Base-by-base conservation (phyloP, 192 early-diverging fungal species). In the Coemansia sp. region DNA sequence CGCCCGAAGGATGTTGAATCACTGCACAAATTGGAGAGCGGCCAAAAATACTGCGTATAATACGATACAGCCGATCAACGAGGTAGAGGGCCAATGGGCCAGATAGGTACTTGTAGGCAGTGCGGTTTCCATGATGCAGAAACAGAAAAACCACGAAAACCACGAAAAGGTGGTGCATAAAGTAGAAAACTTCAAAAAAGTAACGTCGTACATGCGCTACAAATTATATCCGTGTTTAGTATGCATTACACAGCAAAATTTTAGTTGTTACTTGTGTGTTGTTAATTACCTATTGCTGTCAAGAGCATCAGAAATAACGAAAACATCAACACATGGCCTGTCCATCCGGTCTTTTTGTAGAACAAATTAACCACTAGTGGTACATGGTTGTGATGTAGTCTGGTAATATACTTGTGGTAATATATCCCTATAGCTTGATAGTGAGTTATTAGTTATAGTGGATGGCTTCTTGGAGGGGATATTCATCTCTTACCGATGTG, bases 161-260 rank as follows among this genome's bases (percentile, higher is more conserved):
- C 33, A 91, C 57, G 57, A 85, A 87, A 13, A 90, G 74, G 58
- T 93, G 89, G 72, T 93, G 91, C 45, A 81, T 77, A 64, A 82
- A 88, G 81, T 88, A 91, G 66, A 93, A 91, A 47, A 81, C 38
- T 76, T 93, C 88, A 70, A 88, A 91, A 23, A 86, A 54, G 39
- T 63, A 64, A 38, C 70, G 71, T 36, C 87, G 78, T 38, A 86
- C 70, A 13, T 72, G 72, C 15, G 66, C 50, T 75, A 75, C 19
- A 37, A 39, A 18, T 54, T 28, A 9, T 28, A 41, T 6, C 7
- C 6, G 10, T 35, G 10, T 35, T 50, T 6, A 36, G 12, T 15
- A 39, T 2, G 15, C 26, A 54, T 15, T 54, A 18, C 11, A 18
- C 9, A 23, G n/a, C 8, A 3, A 9, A n/a, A 3, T 13, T 15